Percentiles rank a stretch among this genome's conserved stretches.
phyloP scores from a whole-genome alignment of 2,329 filamentous ascomycete species.

The Fusarium lyarnte region DNA sequence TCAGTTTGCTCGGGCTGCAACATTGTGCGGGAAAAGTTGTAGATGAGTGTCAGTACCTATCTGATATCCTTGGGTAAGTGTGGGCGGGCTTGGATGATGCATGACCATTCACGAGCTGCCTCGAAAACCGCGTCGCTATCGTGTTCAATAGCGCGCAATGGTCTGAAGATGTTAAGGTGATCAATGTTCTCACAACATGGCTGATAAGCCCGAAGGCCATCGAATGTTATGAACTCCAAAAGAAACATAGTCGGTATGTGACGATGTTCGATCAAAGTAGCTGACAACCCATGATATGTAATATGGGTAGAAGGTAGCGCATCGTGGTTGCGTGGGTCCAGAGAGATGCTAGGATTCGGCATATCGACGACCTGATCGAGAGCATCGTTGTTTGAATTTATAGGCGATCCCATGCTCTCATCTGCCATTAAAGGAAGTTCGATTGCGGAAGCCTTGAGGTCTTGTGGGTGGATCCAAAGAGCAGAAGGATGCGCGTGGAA shows the following conservation, averaged over 20 bases:
- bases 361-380: neutral
- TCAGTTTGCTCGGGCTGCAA: conserved; percentile 31
- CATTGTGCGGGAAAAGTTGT: conserved; percentile 46
- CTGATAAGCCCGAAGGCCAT: conserved; percentile 42
- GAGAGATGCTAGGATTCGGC: neutral
- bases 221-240: conserved; percentile 43
- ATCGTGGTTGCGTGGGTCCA: neutral
- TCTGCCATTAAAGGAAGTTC: neutral
- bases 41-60: conserved; percentile 47
- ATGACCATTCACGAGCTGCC: conserved; percentile 46
- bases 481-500: conserved; percentile 24
- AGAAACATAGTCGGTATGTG: conserved; percentile 36
- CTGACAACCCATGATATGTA: conserved; percentile 36
- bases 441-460: conserved; percentile 14
- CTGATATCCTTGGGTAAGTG: conserved; percentile 44
- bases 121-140: conserved; percentile 41
- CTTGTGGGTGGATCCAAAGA: conserved; percentile 36
- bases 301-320: conserved; percentile 38
- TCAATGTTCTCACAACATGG: conserved; percentile 42
- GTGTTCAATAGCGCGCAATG: conserved; percentile 35
- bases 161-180: conserved; percentile 31
- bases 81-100: conserved; percentile 37
- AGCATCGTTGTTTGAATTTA: neutral
- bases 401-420: neutral
- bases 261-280: conserved; percentile 38